Evolutionary conservation across 768 basidiomycete species (phyloP).

Genomic region (Boletus vermiculosoides): DNA sequence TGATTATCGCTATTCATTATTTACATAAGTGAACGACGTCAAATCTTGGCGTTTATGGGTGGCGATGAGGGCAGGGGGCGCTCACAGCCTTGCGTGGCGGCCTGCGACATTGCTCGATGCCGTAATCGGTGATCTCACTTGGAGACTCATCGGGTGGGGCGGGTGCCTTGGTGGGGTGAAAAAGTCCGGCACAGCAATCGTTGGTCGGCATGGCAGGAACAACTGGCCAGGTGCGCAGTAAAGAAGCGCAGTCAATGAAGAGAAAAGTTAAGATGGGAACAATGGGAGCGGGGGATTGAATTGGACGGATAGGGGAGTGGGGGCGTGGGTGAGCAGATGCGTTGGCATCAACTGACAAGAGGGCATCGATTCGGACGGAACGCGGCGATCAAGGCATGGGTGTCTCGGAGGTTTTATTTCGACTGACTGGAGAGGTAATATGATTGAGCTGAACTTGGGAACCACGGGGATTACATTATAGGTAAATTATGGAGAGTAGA

Average conservation of each 20-base stretch:
- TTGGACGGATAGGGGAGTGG: background rate
- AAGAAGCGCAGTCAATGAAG: background rate
- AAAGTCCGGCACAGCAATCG: conserved; percentile 13
- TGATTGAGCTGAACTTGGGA: background rate
- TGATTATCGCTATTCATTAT: conserved; percentile 2
- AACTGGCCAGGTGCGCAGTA: conserved; percentile 7
- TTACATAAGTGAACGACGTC: background rate
- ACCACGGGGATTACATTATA: background rate
- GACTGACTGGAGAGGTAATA: background rate
- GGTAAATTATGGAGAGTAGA: background rate
- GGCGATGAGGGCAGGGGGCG: background rate
- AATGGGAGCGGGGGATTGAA: background rate
- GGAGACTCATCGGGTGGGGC: background rate
- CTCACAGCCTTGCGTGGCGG: conserved; percentile 15
- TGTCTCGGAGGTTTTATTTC: background rate
- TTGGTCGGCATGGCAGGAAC: background rate
- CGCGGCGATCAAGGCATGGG: background rate
- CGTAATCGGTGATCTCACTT: conserved; percentile 12
- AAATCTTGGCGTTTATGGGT: background rate
- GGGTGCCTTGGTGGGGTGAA: conserved; percentile 4
- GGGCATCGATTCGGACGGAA: background rate
- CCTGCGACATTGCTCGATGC: conserved; percentile 1
- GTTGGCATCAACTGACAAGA: background rate
- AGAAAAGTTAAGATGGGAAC: background rate
- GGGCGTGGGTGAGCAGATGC: background rate